Evolutionary conservation across 768 basidiomycete genomes (phyloP), one percentile per base, ranked within the genome.

Genomic region (Tricholomella constricta): DNA sequence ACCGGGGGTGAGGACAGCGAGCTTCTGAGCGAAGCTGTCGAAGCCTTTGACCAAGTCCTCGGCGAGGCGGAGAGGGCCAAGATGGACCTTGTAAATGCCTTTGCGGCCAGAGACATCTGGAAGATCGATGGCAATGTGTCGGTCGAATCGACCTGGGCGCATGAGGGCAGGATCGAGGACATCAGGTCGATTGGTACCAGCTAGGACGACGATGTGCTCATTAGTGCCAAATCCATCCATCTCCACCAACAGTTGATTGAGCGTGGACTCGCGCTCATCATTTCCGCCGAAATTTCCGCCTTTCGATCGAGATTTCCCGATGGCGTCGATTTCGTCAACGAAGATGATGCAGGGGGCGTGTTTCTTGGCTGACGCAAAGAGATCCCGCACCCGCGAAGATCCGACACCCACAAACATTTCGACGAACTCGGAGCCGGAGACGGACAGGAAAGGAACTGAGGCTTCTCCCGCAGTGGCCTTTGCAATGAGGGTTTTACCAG

Each of bases 371-470:
- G 90, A 94, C 29, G 94, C 90, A 70, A 99, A 99, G 37, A 99
- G 85, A 72, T 99, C 97, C 43, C 97, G 87, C 10, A 99, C 97
- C 57, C 97, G 85, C 3, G 94, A 95, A 2, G 97, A 94, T 52
- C 97, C 97, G 46, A 98, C 97, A 71, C 97, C 97, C 61, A 99
- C 97, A 67, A 98, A 99, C 95, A 98, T 98, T 74, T 99, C 97
- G 55, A 99, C 94, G 67, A 99, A 98, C 68, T 99, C 97, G 37
- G 96, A 98, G 45, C 97, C 97, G 42, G 96, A 98, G 36, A 98
- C 97, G 20, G 94, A 96, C 53, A 98, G 82, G 88, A 99, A 99
- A 36, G 97, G 96, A 4, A 98, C 96, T 38, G 85, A 89, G 4
- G 97, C 96, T 72, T 99, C 97, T 45, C 97, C 97, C 2, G 97